Conservation (phyloP, 2,329 filamentous ascomycete genomes). For the Fusarium protoensiforme region DNA sequence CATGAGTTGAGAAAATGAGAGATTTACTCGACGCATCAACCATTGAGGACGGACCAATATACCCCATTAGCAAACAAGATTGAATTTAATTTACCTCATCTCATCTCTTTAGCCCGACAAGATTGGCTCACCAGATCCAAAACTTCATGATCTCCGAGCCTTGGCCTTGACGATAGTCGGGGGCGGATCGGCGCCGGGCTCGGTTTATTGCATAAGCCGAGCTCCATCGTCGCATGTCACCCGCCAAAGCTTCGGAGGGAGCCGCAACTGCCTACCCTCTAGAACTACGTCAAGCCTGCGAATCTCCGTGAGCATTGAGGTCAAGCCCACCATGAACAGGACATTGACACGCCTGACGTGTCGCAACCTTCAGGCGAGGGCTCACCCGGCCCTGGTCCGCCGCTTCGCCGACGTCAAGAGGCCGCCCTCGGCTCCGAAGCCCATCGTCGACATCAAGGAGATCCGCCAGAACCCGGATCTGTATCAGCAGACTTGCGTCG, state of each 20-base stretch:
- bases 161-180: conserved; percentile 12
- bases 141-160: conserved; percentile 18
- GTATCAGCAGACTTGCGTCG: conserved; percentile 83
- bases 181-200: conserved; percentile 25
- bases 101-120: neutral
- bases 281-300: conserved; percentile 27
- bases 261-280: neutral
- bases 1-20: neutral
- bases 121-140: neutral
- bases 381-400: conserved; percentile 25
- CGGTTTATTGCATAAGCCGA: conserved; percentile 48
- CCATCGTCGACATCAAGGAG: conserved; percentile 84
- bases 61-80: conserved; percentile 13
- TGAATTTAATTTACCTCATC: conserved; percentile 3
- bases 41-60: conserved; percentile 16
- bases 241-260: conserved; percentile 12
- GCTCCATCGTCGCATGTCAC: conserved; percentile 26
- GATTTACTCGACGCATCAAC: conserved; percentile 7
- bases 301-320: conserved; percentile 26
- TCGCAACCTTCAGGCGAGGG: conserved; percentile 30
- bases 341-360: conserved; percentile 42
- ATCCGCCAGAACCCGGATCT: conserved; percentile 87
- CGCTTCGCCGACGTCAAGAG: conserved; percentile 52
- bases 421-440: conserved; percentile 80
- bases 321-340: conserved; percentile 46